These are phyloP conservation scores for Phytopythium mirpurense DNA, from an alignment of 352 stramenopile genomes.

Conservation along the genomic window DNA sequence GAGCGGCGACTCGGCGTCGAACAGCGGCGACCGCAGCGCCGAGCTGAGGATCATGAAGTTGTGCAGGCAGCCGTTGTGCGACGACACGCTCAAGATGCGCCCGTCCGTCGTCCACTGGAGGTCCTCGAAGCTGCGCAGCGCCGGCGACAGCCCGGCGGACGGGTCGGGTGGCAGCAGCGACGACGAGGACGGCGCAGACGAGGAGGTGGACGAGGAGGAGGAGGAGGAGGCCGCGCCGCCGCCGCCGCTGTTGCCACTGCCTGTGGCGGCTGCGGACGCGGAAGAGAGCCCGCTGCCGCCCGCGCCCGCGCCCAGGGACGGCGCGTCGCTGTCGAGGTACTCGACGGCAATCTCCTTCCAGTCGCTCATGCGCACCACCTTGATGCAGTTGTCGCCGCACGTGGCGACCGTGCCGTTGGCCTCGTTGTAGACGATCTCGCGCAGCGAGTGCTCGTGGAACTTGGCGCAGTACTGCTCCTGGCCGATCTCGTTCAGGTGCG, in stretches of 20 bases:
- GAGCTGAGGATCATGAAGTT: conserved; percentile 86
- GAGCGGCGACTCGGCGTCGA: conserved; percentile 54
- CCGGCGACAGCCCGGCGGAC: conserved; percentile 12
- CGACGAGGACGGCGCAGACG: background rate
- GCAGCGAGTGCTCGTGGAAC: conserved; percentile 72
- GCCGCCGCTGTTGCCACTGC: too few relatives aligned
- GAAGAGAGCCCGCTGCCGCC: conserved; percentile 6
- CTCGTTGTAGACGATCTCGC: conserved; percentile 77
- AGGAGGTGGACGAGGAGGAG: background rate
- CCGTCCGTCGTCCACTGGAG: conserved; percentile 87
- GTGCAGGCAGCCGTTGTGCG: conserved; percentile 79
- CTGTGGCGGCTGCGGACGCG: conserved; percentile 11
- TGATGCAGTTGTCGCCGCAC: conserved; percentile 86
- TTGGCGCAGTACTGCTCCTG: conserved; percentile 85
- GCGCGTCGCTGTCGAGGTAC: conserved; percentile 48
- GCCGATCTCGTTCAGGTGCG: conserved; percentile 84
- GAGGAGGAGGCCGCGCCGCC: too few relatives aligned
- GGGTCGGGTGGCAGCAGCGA: conserved; percentile 1
- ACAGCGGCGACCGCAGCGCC: conserved; percentile 49
- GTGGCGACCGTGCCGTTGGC: conserved; percentile 84
- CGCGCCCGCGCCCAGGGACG: background rate
- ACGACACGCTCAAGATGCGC: conserved; percentile 87
- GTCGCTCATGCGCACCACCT: conserved; percentile 89
- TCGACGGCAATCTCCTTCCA: conserved; percentile 86
- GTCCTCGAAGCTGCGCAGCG: conserved; percentile 53